phyloP scores from a whole-genome alignment of 257 asterid genomes.

The Solanum corneliomulleri region DNA sequence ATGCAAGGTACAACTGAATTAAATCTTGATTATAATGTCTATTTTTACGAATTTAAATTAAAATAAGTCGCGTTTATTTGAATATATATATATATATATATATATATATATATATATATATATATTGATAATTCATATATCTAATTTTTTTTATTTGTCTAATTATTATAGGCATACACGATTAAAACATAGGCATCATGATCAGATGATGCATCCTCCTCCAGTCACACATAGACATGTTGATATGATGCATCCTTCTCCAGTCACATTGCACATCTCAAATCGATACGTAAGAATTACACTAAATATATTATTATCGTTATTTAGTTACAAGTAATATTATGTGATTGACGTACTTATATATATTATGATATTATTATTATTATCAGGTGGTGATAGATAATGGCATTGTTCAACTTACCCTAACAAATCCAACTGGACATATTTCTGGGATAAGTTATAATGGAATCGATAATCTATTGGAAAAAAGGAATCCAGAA shows the following conservation, averaged over 20 bases:
- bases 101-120: too few relatives aligned
- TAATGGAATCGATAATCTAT: slow-evolving; percentile 29
- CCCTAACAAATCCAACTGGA: slow-evolving; percentile 37
- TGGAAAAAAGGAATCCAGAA: slow-evolving; percentile 18
- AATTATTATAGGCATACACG: too few relatives aligned
- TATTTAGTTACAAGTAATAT: neutral
- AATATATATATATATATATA: too few relatives aligned
- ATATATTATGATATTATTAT: neutral
- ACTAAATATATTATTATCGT: neutral
- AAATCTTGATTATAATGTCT: too few relatives aligned
- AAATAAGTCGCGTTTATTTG: neutral
- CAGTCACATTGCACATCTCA: too few relatives aligned
- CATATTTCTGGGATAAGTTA: slow-evolving; percentile 26
- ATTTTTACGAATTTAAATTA: neutral
- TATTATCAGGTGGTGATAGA: slow-evolving; percentile 39
- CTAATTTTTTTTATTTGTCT: neutral
- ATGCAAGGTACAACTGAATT: neutral
- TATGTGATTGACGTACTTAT: neutral
- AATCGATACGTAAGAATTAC: neutral
- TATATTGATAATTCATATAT: too few relatives aligned
- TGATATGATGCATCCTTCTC: too few relatives aligned
- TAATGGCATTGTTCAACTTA: slow-evolving; percentile 39
- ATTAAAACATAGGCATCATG: neutral
- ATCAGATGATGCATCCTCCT: too few relatives aligned
- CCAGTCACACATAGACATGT: too few relatives aligned